Percentiles rank a stretch among this genome's conserved stretches.
Conservation (phyloP, 768 basidiomycete species). For the Hydnum rufescens region DNA sequence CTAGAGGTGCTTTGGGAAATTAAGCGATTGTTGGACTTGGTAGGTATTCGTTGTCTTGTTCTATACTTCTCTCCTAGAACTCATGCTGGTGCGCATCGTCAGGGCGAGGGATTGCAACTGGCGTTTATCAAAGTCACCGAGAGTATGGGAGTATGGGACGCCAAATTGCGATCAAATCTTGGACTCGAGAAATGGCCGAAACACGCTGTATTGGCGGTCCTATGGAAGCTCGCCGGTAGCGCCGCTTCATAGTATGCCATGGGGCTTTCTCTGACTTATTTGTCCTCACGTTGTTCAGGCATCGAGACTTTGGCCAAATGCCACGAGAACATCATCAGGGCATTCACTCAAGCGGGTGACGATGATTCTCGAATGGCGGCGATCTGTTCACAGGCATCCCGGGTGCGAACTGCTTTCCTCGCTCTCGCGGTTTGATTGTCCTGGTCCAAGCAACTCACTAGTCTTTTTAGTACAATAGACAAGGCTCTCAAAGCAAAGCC, state of each 20-base stretch:
- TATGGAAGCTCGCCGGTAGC: constrained; percentile 53
- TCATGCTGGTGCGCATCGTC: neutral
- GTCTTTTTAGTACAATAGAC: constrained; percentile 35
- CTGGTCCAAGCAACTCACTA: neutral
- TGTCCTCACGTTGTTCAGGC: constrained; percentile 25
- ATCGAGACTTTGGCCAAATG: constrained; percentile 41
- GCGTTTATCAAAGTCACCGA: constrained; percentile 9
- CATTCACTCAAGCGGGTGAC: constrained; percentile 39
- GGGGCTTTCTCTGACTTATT: too few species aligned
- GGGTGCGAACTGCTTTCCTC: constrained; percentile 23
- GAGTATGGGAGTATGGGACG: constrained; percentile 8
- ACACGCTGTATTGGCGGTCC: constrained; percentile 51
- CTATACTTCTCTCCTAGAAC: neutral
- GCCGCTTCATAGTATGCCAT: neutral
- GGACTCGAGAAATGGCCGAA: constrained; percentile 33
- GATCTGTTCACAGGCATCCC: constrained; percentile 45
- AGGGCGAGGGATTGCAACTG: constrained; percentile 6
- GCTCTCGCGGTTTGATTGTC: neutral
- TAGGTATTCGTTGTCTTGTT: constrained; percentile 12
- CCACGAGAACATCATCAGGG: constrained; percentile 49
- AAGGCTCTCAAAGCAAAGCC: constrained; percentile 44
- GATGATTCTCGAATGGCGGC: constrained; percentile 43
- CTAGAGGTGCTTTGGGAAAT: constrained; percentile 60
- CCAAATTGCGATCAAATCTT: constrained; percentile 18
- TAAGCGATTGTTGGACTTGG: constrained; percentile 43